These are phyloP conservation scores for Exophiala sideris DNA, from an alignment of 2,329 filamentous ascomycete species.

Conservation along the genomic window DNA sequence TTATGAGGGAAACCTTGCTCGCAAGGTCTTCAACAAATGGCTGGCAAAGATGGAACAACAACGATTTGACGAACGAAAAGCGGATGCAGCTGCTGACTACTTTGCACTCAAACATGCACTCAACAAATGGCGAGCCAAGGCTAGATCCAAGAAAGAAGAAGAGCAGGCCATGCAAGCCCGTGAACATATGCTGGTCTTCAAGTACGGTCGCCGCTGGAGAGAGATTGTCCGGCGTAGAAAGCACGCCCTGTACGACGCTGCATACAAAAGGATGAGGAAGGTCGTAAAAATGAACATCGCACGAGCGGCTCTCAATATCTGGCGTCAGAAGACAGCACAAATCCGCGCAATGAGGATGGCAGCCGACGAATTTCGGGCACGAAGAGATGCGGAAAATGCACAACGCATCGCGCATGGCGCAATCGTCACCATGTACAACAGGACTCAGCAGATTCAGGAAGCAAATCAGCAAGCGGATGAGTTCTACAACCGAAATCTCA, in stretches of 20 bases:
- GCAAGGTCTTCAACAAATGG: conserved; percentile 14
- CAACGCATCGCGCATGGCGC: conserved; percentile 12
- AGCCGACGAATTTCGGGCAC: conserved; percentile 16
- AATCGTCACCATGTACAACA: conserved; percentile 19
- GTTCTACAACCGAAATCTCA: conserved; percentile 10
- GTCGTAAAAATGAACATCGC: conserved; percentile 22
- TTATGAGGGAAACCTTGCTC: conserved; percentile 13
- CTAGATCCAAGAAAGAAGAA: conserved; percentile 3
- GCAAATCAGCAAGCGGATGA: conserved; percentile 6
- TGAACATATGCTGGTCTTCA: conserved; percentile 8
- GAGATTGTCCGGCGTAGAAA: conserved; percentile 9
- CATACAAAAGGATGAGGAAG: conserved; percentile 21
- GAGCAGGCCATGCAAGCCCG: conserved; percentile 9
- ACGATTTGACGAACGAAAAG: conserved; percentile 11
- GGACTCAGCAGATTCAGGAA: conserved; percentile 11
- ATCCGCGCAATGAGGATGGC: conserved; percentile 11
- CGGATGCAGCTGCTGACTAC: conserved; percentile 19
- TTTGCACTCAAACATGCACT: conserved; percentile 19
- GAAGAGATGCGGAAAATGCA: conserved; percentile 13
- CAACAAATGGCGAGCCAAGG: conserved; percentile 12
- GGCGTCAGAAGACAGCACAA: conserved; percentile 12
- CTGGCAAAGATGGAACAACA: conserved; percentile 6
- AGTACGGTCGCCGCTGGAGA: conserved; percentile 16
- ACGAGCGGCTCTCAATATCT: conserved; percentile 14
- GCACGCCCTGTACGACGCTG: conserved; percentile 15